Evolutionary conservation across 2,329 filamentous ascomycete species (phyloP).

Genomic region (Drechslerella coelobrocha): DNA sequence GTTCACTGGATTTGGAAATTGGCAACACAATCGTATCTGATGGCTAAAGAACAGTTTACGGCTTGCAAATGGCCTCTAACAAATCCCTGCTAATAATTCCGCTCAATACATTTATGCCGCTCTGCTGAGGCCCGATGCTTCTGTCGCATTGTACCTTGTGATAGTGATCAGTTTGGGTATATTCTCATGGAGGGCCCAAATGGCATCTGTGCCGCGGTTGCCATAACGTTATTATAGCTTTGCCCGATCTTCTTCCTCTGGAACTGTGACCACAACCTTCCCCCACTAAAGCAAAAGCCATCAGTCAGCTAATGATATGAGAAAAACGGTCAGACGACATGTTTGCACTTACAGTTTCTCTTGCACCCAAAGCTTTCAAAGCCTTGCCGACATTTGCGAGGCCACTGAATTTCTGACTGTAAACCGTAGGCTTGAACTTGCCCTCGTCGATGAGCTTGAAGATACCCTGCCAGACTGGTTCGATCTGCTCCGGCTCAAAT

Average conservation of each 20-base stretch:
- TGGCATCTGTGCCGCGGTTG: too few species aligned
- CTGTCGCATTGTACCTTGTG: too few species aligned
- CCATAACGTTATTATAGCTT: slow-evolving; percentile 35
- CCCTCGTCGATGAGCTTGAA: slow-evolving; percentile 77
- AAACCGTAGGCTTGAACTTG: slow-evolving; percentile 82
- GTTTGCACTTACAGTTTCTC: slow-evolving; percentile 66
- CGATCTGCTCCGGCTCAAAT: slow-evolving; percentile 74
- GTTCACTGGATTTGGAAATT: too few species aligned
- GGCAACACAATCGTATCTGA: too few species aligned
- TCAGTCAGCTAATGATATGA: not conserved
- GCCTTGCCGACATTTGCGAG: slow-evolving; percentile 79
- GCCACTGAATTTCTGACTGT: slow-evolving; percentile 82
- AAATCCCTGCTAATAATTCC: too few species aligned
- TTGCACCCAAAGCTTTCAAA: slow-evolving; percentile 75
- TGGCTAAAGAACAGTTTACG: too few species aligned
- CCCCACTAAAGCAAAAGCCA: slow-evolving; percentile 68
- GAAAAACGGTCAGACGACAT: not conserved
- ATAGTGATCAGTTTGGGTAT: too few species aligned
- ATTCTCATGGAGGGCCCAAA: too few species aligned
- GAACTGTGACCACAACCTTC: slow-evolving; percentile 89
- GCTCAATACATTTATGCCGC: too few species aligned
- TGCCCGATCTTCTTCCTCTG: slow-evolving; percentile 67
- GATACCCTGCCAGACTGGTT: slow-evolving; percentile 80
- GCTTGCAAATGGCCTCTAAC: too few species aligned
- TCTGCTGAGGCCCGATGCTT: too few species aligned